Evolutionary conservation across 2,329 filamentous ascomycete genomes (phyloP).

Genomic region (Curvularia eragrostidis): DNA sequence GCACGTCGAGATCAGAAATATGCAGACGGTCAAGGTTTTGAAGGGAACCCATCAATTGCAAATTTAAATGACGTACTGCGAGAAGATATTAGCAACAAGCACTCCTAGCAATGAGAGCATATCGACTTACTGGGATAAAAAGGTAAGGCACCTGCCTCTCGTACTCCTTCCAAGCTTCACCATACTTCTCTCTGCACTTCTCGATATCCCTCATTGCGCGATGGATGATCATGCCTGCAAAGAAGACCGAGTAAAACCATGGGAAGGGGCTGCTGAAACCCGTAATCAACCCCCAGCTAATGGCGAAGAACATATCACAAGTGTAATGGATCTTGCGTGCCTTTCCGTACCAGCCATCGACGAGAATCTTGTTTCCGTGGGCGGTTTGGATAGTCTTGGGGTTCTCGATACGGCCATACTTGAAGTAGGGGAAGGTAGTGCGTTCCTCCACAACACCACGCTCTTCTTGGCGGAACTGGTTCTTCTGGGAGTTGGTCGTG

Average conservation of each 20-base stretch:
- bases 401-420: slow-evolving; percentile 83
- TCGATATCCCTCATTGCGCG: slow-evolving; percentile 77
- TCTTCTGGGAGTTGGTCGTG: slow-evolving; percentile 91
- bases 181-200: slow-evolving; percentile 78
- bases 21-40: background rate
- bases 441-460: slow-evolving; percentile 72
- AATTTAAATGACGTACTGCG: slow-evolving; percentile 11
- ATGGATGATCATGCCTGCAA: slow-evolving; percentile 79
- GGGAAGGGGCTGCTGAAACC: slow-evolving; percentile 83
- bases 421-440: slow-evolving; percentile 87
- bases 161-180: slow-evolving; percentile 82
- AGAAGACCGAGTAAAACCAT: slow-evolving; percentile 89
- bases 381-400: slow-evolving; percentile 77
- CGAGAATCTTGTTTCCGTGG: slow-evolving; percentile 76
- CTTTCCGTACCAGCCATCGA: slow-evolving; percentile 79
- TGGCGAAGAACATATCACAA: slow-evolving; percentile 78
- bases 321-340: slow-evolving; percentile 84
- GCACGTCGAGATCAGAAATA: background rate
- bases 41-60: background rate
- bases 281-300: slow-evolving; percentile 80
- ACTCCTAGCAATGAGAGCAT: background rate
- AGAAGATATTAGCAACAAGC: background rate
- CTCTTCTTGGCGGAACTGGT: slow-evolving; percentile 83
- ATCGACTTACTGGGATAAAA: slow-evolving; percentile 70
- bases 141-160: slow-evolving; percentile 80